Evolutionary conservation across 371 early-diverging fungal species (phyloP).

Genomic region (Dinochytrium kinnereticum): DNA sequence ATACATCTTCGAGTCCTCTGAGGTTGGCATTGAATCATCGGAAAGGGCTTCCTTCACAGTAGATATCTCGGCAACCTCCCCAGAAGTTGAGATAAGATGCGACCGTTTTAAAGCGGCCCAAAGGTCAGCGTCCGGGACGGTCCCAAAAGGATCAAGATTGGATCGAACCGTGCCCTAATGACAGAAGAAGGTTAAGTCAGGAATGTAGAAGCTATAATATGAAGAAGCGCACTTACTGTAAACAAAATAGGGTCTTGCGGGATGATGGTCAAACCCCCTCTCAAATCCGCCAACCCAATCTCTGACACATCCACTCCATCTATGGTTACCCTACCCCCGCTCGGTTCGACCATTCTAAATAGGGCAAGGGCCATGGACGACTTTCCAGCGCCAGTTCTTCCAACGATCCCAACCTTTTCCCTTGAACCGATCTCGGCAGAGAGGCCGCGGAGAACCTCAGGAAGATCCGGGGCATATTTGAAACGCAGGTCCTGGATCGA

Average conservation of each 20-base stretch:
- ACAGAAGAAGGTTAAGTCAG: background rate
- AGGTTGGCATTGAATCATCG: background rate
- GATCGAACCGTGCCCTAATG: conserved; percentile 38
- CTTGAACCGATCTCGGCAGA: conserved; percentile 62
- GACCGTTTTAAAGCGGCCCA: conserved; percentile 33
- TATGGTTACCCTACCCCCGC: background rate
- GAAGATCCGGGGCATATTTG: conserved; percentile 40
- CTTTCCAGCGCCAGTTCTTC: conserved; percentile 68
- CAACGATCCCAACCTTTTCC: conserved; percentile 57
- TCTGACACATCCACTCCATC: conserved; percentile 12
- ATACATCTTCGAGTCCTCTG: background rate
- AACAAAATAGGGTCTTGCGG: conserved; percentile 74
- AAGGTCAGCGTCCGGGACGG: conserved; percentile 25
- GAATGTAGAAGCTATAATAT: background rate
- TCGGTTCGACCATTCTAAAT: conserved; percentile 8
- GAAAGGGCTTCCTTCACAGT: background rate
- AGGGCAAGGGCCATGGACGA: conserved; percentile 27
- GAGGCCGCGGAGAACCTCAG: conserved; percentile 60
- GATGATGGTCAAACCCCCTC: conserved; percentile 66
- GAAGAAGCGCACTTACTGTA: conserved; percentile 40
- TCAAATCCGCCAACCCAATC: conserved; percentile 65
- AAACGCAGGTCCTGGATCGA: conserved; percentile 48
- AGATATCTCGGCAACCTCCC: background rate
- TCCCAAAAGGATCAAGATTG: conserved; percentile 42
- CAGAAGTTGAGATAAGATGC: conserved; percentile 15